phyloP scores from a whole-genome alignment of 2,329 filamentous ascomycete genomes.

The Thermomyces lanuginosus region DNA sequence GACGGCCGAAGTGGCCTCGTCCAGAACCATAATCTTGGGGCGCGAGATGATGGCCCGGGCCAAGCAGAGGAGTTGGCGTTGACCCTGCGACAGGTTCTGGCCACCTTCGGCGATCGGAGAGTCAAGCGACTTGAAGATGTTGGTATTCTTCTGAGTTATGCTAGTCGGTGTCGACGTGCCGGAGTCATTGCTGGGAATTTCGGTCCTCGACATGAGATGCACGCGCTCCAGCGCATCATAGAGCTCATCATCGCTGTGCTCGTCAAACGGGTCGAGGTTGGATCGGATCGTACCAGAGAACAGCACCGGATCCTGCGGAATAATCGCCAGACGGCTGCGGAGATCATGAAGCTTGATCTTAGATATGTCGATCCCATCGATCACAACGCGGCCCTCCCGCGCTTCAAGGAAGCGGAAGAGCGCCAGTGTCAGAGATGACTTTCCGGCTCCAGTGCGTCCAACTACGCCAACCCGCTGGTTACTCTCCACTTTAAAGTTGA shows the following conservation, averaged over 20 bases:
- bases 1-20: conserved; percentile 59
- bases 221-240: conserved; percentile 54
- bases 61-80: conserved; percentile 59
- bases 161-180: conserved; percentile 9
- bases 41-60: conserved; percentile 53
- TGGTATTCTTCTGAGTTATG: conserved; percentile 30
- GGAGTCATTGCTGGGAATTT: conserved; percentile 1
- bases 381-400: conserved; percentile 45
- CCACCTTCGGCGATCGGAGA: conserved; percentile 55
- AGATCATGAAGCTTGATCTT: conserved; percentile 54
- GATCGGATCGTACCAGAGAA: conserved; percentile 63
- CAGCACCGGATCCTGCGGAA: conserved; percentile 67
- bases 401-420: conserved; percentile 65
- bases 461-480: conserved; percentile 62
- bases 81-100: conserved; percentile 58
- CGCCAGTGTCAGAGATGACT: conserved; percentile 58
- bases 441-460: conserved; percentile 62
- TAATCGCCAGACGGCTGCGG: conserved; percentile 60
- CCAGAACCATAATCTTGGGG: conserved; percentile 57
- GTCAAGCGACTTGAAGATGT: conserved; percentile 47
- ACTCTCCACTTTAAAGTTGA: conserved; percentile 49
- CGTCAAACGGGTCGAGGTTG: conserved; percentile 62
- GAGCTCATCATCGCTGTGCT: conserved; percentile 52
- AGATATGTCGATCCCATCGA: conserved; percentile 61
- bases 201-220: conserved; percentile 40